Base-by-base conservation (phyloP, 2,329 filamentous ascomycete species). In the Colletotrichum abscissum region DNA sequence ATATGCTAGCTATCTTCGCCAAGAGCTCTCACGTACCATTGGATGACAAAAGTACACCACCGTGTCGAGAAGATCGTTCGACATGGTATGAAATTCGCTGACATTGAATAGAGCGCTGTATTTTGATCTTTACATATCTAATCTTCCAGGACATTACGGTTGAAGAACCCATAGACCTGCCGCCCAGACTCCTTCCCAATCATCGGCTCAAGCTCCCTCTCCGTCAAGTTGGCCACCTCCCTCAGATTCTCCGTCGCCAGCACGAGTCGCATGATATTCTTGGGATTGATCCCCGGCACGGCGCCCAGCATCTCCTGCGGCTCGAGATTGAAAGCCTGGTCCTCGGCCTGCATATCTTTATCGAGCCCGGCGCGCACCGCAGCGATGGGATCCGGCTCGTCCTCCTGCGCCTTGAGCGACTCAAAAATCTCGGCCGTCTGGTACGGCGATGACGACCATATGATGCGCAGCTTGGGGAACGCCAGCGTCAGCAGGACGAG, bases 341-440 rank as follows among this genome's bases (percentile, higher is more conserved):
- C 89, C 72, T 92, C 92, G 2, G 87, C 89, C 78, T 84, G 87
- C 80, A 90, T 86, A 63, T 88, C 86, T 76, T 86, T 88, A 30
- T 94, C 92, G 1, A 99, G 85, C 0, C 97, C 97, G 2, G 95
- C 90, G 72, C 93, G 91, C 8, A 98, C 95, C 0, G 97, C 97
- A 3, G 91, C 91, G 46, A 97, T 88, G 1, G 97, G 97, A 81
- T 99, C 95, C 0, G 97, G 97, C 83, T 99, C 97, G 3, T 92
- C 88, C 77, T 96, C 93, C 78, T 95, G 93, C 76, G 95, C 93
- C 85, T 99, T 99, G 67, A 99, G 89, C 76, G 95, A 92, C 78
- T 95, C 93, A 81, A 99, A 98, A 75, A 99, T 98, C 85, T 98
- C 95, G 1, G 97, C 97, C 0, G 97, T 98, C 82, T 99, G 95